Base-by-base conservation (phyloP, 257 asterid genomes). In the Salvia hispanica region DNA sequence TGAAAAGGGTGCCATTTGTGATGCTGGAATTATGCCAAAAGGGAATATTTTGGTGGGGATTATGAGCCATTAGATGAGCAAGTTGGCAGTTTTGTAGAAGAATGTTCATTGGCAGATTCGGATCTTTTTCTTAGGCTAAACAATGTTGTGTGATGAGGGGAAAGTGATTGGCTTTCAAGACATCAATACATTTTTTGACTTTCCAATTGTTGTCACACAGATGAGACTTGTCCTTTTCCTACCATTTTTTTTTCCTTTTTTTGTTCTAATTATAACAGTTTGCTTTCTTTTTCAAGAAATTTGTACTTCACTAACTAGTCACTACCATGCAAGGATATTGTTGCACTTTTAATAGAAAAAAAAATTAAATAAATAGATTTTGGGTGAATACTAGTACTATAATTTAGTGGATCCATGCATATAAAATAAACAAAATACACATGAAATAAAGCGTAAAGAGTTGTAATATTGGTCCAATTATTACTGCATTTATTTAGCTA, bases 101-200 rank as follows among this genome's bases (percentile, higher is more conserved):
- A 77, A 72, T 77, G 75, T 72, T 62, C 81, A 67, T 62, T 62
- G n/a, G 37, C 12, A 77, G 81, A 77, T 77, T 72, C 81, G 81
- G 66, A 77, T 77, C 68, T 62, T 45, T 66, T 39, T 60, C 28
- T 2, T 34, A 4, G 3, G 60, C 55, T 34, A 6, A 47, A 4
- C 12, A 31, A 53, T 16, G 62, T 18, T 37, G 15, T 56, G 14
- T 37, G 18, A 36, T 37, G 1, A 28, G 43, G 7, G 28, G 36
- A 40, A 12, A 10, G 15, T n/a, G 45, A 11, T 66, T 12, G 40
- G 39, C 18, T 11, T 46, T 58, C 63, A 25, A 25, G 40, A 60
- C 70, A 47, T 28, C 5, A 12, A 40, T 66, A 64, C 59, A 16
- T 64, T 46, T 75, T 70, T 75, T 64, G 72, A 69, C 64, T 71